phyloP scores from a whole-genome alignment of 176 grass and related monocot species.

The Ampelocalamus luodianensis region DNA sequence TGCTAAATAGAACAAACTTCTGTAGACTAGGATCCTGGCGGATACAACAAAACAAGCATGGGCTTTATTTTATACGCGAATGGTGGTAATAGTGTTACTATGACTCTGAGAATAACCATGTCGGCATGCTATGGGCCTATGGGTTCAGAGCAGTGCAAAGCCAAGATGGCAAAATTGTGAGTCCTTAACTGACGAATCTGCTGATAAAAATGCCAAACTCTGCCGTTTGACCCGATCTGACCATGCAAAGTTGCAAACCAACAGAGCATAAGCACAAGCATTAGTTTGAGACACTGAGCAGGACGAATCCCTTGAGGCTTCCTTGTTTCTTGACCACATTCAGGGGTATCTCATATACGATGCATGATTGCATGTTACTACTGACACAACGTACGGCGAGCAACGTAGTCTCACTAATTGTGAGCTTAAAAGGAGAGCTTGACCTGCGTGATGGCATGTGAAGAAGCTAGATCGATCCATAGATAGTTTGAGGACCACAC shows the following conservation, averaged over 20 bases:
- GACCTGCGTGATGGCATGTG: not conserved
- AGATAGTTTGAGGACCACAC: not conserved
- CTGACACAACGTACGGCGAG: not conserved
- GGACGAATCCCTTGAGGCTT: not conserved
- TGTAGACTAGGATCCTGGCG: too few species aligned
- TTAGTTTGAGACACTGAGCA: not conserved
- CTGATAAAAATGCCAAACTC: not conserved
- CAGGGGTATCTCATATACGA: not conserved
- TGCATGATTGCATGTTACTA: not conserved
- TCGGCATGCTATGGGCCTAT: not conserved
- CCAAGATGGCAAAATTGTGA: not conserved
- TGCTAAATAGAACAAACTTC: not conserved
- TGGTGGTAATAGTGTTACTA: too few species aligned
- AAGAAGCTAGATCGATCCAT: not conserved
- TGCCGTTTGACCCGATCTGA: not conserved
- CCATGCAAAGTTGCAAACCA: not conserved
- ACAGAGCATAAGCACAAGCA: constrained; percentile 14
- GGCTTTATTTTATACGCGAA: not conserved
- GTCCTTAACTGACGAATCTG: constrained; percentile 12
- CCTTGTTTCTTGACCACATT: not conserved
- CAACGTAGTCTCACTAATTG: not conserved
- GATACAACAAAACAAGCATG: not conserved
- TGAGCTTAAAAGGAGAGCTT: constrained; percentile 6
- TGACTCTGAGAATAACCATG: not conserved
- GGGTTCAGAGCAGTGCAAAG: not conserved